Evolutionary conservation across 306 rosid genomes (phyloP).

Genomic region (Fragaria vesca): DNA sequence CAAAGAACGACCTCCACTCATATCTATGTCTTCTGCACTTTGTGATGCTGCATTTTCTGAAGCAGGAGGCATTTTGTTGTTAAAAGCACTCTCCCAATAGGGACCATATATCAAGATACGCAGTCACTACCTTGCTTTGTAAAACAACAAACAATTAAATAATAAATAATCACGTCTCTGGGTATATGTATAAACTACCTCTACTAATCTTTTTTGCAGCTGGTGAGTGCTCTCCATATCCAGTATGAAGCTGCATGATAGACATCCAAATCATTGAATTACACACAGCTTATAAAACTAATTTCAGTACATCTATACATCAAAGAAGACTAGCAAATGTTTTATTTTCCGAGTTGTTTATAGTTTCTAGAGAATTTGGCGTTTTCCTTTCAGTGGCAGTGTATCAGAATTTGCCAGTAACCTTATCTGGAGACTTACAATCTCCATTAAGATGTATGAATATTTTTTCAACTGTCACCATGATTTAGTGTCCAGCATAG

Average conservation of each 20-base stretch:
- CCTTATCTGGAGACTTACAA: not conserved
- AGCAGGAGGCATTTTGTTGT: slow-evolving; percentile 40
- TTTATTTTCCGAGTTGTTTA: not conserved
- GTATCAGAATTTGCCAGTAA: not conserved
- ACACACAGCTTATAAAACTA: not conserved
- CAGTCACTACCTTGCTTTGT: slow-evolving; percentile 16
- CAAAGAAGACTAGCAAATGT: not conserved
- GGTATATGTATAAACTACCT: slow-evolving; percentile 36
- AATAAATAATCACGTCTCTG: not conserved
- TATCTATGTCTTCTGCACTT: slow-evolving; percentile 44
- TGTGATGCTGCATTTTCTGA: slow-evolving; percentile 46
- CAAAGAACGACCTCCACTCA: slow-evolving; percentile 52
- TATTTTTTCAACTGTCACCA: not conserved
- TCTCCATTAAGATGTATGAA: not conserved
- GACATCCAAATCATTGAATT: slow-evolving; percentile 15
- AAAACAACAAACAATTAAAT: not conserved
- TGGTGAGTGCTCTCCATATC: slow-evolving; percentile 49
- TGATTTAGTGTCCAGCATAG: slow-evolving; percentile 13
- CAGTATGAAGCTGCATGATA: slow-evolving; percentile 76
- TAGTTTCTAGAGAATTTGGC: not conserved
- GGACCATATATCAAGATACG: slow-evolving; percentile 22
- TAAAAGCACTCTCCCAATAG: slow-evolving; percentile 22
- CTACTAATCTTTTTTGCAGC: slow-evolving; percentile 61
- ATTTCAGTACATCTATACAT: not conserved
- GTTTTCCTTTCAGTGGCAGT: not conserved